Conservation (phyloP, 2,329 filamentous ascomycete genomes). For the Ophiostoma populinum region DNA sequence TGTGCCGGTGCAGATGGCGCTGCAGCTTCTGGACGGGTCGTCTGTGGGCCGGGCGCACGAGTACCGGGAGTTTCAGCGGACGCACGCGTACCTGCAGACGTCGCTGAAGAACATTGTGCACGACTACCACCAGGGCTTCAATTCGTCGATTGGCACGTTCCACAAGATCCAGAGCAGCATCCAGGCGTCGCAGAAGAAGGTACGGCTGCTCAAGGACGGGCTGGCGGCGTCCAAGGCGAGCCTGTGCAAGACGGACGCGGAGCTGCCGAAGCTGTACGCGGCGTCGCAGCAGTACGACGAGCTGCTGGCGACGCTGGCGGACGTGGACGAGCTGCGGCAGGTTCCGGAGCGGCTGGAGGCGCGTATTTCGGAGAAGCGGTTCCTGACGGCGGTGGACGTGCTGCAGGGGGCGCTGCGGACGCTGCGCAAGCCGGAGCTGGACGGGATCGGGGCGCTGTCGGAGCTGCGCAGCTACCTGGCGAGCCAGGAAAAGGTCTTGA, state of each 20-base stretch:
- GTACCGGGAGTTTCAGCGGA: conserved; percentile 67
- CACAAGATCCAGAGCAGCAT: conserved; percentile 97
- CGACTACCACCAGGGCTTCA: conserved; percentile 97
- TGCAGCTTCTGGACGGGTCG: conserved; percentile 86
- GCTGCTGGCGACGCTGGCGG: conserved; percentile 64
- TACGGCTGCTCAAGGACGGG: conserved; percentile 70
- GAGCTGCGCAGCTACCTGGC: conserved; percentile 77
- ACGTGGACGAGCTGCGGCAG: conserved; percentile 73
- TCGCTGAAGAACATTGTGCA: conserved; percentile 92
- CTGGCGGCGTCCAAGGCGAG: conserved; percentile 64
- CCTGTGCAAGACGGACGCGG: conserved; percentile 71
- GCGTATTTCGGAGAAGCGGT: conserved; percentile 89
- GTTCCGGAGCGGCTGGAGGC: conserved; percentile 89
- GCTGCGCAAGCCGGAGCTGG: conserved; percentile 73
- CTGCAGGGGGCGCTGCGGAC: conserved; percentile 73
- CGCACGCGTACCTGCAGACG: conserved; percentile 76
- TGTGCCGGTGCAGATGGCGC: conserved; percentile 82
- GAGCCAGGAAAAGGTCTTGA: conserved; percentile 81
- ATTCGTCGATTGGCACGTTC: conserved; percentile 95
- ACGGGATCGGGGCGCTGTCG: conserved; percentile 73
- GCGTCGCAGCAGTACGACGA: conserved; percentile 83
- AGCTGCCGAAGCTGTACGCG: conserved; percentile 75
- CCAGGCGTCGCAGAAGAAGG: conserved; percentile 68
- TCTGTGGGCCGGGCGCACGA: conserved; percentile 84
- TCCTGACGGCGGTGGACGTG: conserved; percentile 81